These are phyloP conservation scores for Mortierella sp. DNA, from an alignment of 371 early-diverging fungal species.

Conservation along the genomic window DNA sequence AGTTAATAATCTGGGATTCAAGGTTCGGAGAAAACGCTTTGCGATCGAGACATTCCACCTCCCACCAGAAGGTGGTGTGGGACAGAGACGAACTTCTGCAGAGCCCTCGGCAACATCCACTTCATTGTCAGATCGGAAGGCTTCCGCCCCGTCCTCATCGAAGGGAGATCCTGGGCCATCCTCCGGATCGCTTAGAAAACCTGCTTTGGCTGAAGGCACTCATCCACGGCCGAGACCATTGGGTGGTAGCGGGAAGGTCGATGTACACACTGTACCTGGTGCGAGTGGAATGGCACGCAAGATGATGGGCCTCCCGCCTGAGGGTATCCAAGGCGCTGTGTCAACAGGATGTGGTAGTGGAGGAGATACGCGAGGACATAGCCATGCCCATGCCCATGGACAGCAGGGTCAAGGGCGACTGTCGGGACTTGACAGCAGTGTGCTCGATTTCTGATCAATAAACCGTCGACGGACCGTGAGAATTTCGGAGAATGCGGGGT, in stretches of 20 bases:
- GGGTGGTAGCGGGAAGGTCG: slow-evolving; percentile 23
- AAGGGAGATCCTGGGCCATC: slow-evolving; percentile 5
- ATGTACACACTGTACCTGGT: slow-evolving; percentile 46
- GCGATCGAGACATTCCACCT: slow-evolving; percentile 90
- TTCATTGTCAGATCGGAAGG: slow-evolving; percentile 34
- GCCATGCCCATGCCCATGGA: slow-evolving; percentile 16
- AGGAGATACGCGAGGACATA: slow-evolving; percentile 18
- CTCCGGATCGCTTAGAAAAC: slow-evolving; percentile 10
- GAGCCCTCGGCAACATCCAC: slow-evolving; percentile 26
- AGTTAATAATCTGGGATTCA: slow-evolving; percentile 84
- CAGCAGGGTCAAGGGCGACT: not conserved
- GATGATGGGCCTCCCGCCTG: slow-evolving; percentile 52
- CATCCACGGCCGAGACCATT: slow-evolving; percentile 2
- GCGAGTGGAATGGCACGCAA: slow-evolving; percentile 51
- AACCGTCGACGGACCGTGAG: not conserved
- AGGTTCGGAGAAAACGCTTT: slow-evolving; percentile 88
- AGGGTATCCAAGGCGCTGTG: slow-evolving; percentile 44
- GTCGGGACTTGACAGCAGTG: slow-evolving; percentile 22
- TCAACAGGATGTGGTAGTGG: slow-evolving; percentile 31
- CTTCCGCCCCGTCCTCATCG: slow-evolving; percentile 12
- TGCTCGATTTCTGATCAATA: slow-evolving; percentile 25
- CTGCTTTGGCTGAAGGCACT: not conserved
- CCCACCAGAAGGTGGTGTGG: slow-evolving; percentile 90
- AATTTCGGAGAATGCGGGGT: slow-evolving; percentile 12
- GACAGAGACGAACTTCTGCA: slow-evolving; percentile 69